Evolutionary conservation across 2,329 filamentous ascomycete genomes (phyloP).

Genomic region (Aureobasidium sp.): DNA sequence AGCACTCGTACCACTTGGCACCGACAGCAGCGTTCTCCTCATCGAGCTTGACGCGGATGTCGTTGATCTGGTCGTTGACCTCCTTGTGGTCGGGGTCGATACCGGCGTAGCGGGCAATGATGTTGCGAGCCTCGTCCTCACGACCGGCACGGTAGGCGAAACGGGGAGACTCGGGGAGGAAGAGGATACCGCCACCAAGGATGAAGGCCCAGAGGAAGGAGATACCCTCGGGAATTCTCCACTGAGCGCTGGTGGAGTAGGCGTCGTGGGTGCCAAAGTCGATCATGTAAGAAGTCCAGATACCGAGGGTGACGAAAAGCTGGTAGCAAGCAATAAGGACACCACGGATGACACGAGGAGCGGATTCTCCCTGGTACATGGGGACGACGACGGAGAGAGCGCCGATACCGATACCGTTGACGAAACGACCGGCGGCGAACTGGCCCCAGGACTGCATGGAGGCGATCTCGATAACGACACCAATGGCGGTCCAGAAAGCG

Average conservation of each 20-base stretch:
- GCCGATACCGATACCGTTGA: slow-evolving; percentile 36
- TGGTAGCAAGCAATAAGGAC: slow-evolving; percentile 47
- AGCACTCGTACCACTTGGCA: slow-evolving; percentile 23
- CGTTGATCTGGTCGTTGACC: slow-evolving; percentile 22
- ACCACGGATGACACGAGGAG: slow-evolving; percentile 54
- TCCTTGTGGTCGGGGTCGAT: slow-evolving; percentile 20
- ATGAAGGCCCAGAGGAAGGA: slow-evolving; percentile 26
- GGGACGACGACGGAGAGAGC: slow-evolving; percentile 50
- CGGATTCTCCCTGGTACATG: slow-evolving; percentile 58
- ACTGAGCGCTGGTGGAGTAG: slow-evolving; percentile 18
- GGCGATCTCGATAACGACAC: slow-evolving; percentile 36
- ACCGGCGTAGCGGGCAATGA: slow-evolving; percentile 23
- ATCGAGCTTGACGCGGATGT: slow-evolving; percentile 25
- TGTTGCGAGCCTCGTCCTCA: slow-evolving; percentile 24
- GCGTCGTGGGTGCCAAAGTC: slow-evolving; percentile 22
- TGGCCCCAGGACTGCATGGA: slow-evolving; percentile 33
- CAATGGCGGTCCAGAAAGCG: slow-evolving; percentile 35
- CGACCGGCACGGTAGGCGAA: slow-evolving; percentile 24
- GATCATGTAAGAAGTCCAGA: slow-evolving; percentile 28
- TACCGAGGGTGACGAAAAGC: slow-evolving; percentile 38
- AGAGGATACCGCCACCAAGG: slow-evolving; percentile 26
- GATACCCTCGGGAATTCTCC: slow-evolving; percentile 26
- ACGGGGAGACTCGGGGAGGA: slow-evolving; percentile 25
- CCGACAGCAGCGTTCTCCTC: slow-evolving; percentile 21
- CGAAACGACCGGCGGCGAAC: slow-evolving; percentile 39